Evolutionary conservation across 2,329 filamentous ascomycete species (phyloP).

Genomic region (Penicillium sp.): DNA sequence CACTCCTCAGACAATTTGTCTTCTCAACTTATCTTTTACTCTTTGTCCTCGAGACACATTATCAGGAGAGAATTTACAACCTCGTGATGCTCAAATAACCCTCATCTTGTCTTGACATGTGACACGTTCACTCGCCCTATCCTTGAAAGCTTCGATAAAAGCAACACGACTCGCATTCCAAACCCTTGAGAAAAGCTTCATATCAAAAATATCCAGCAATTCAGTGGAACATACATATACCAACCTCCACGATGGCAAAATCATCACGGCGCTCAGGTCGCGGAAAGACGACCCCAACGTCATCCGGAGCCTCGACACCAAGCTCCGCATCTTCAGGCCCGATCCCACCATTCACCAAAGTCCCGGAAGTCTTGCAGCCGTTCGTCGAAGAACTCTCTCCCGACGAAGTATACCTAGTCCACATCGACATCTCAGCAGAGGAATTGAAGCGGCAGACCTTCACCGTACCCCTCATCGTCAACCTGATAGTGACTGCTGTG

Average conservation of each 20-base stretch:
- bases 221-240: background rate
- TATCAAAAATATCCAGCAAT: background rate
- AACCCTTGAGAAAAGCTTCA: background rate
- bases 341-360: slow-evolving; percentile 68
- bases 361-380: slow-evolving; percentile 61
- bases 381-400: slow-evolving; percentile 67
- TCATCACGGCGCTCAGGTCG: slow-evolving; percentile 34
- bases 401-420: slow-evolving; percentile 76
- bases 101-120: slow-evolving; percentile 14
- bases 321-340: slow-evolving; percentile 33
- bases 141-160: slow-evolving; percentile 9
- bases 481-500: slow-evolving; percentile 63
- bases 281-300: slow-evolving; percentile 26
- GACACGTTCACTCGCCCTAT: slow-evolving; percentile 16
- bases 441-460: slow-evolving; percentile 82
- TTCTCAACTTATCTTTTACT: background rate
- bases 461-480: slow-evolving; percentile 73
- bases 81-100: slow-evolving; percentile 12
- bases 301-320: slow-evolving; percentile 36
- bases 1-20: background rate
- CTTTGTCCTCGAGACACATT: background rate
- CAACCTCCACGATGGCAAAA: slow-evolving; percentile 35
- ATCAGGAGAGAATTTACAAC: slow-evolving; percentile 13
- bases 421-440: slow-evolving; percentile 70
- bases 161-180: background rate